These are phyloP conservation scores for Picochlorum sp. DNA, from an alignment of 139 green algal genomes.

Conservation along the genomic window DNA sequence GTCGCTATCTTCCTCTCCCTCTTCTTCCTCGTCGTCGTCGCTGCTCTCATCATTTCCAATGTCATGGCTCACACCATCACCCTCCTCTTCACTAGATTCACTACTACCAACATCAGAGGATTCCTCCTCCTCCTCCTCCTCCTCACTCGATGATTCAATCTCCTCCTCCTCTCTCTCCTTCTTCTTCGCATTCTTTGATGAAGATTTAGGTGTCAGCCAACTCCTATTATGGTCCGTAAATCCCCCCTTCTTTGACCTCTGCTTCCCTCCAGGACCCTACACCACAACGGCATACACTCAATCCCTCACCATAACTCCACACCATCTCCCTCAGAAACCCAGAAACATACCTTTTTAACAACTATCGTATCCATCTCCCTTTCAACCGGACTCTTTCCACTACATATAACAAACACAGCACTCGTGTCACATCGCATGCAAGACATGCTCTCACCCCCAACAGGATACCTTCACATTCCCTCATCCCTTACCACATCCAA, in stretches of 20 bases:
- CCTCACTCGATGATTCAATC: conserved; percentile 16
- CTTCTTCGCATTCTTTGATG: conserved; percentile 1
- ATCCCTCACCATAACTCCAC: neutral
- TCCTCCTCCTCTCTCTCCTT: conserved; percentile 18
- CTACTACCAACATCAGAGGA: conserved; percentile 11
- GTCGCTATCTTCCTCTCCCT: neutral
- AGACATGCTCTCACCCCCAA: too few species aligned
- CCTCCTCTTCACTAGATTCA: conserved; percentile 1
- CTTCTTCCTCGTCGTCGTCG: neutral
- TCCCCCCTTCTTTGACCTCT: conserved; percentile 8
- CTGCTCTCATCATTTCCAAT: neutral
- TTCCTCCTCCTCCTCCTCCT: conserved; percentile 17
- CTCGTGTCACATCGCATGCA: too few species aligned
- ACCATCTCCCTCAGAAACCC: too few species aligned
- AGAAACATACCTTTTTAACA: too few species aligned
- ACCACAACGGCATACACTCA: neutral
- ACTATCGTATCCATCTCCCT: too few species aligned
- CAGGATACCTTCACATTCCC: too few species aligned
- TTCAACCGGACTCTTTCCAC: too few species aligned
- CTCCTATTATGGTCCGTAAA: conserved; percentile 63
- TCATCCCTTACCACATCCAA: too few species aligned
- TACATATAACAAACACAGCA: too few species aligned
- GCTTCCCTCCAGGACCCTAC: neutral
- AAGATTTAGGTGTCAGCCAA: conserved; percentile 61
- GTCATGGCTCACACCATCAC: conserved; percentile 4